Percentiles rank a stretch among this genome's conserved stretches.
These are phyloP conservation scores for Komagataella populi DNA, from an alignment of 805 yeast species.

Conservation along the genomic window DNA sequence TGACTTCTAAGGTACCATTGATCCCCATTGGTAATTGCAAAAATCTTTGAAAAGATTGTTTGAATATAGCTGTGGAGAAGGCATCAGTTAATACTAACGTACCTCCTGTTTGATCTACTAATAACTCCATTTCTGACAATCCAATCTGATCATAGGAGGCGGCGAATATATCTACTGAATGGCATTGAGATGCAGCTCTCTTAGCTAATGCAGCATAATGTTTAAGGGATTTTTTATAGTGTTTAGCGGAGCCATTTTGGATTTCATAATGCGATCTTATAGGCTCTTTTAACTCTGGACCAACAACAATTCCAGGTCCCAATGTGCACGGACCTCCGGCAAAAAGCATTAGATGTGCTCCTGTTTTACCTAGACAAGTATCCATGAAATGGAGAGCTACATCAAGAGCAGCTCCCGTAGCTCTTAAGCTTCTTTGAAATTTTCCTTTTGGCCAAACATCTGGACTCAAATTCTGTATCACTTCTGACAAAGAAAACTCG, in stretches of 20 bases:
- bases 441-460: conserved; percentile 35
- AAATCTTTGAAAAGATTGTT: conserved; percentile 46
- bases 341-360: conserved; percentile 41
- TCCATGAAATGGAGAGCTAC: conserved; percentile 26
- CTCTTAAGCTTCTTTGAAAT: conserved; percentile 34
- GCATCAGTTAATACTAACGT: conserved; percentile 48
- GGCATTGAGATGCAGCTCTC: conserved; percentile 32
- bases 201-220: conserved; percentile 39
- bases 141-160: conserved; percentile 66
- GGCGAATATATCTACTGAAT: conserved; percentile 41
- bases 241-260: conserved; percentile 26
- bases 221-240: conserved; percentile 27
- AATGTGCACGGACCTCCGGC: conserved; percentile 53
- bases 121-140: conserved; percentile 47
- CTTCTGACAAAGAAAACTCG: conserved; percentile 34
- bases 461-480: conserved; percentile 32
- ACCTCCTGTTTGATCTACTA: conserved; percentile 50
- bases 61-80: conserved; percentile 53
- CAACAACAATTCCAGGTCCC: conserved; percentile 54
- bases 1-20: conserved; percentile 47
- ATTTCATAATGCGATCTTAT: conserved; percentile 57
- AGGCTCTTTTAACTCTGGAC: conserved; percentile 42
- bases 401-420: conserved; percentile 49
- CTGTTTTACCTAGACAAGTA: conserved; percentile 28
- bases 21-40: conserved; percentile 31